Base-by-base conservation (phyloP, 306 rosid species). In the Adenanthera pavonina region DNA sequence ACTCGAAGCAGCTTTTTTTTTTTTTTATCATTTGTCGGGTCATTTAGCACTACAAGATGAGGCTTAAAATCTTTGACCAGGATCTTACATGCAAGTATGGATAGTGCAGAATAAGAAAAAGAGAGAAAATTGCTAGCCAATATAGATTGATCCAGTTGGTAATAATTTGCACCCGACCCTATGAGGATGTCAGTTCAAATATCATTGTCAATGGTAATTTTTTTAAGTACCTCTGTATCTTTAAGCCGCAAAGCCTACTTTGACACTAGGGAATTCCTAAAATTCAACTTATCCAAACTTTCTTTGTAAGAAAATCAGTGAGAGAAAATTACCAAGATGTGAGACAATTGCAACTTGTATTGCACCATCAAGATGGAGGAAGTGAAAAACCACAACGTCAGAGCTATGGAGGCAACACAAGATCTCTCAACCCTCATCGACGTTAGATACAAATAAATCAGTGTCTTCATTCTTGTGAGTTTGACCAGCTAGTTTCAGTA, bases 401-500 rank as follows among this genome's bases (percentile, higher is more conserved):
- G 59, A 16, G 59, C 59, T 17, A 16, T 6, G 5, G 59, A 20
- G 15, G 65, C 65, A 57, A 57, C 33, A 19, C 65, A 19, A 59
- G 38, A 16, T 13, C 65, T 19, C 46, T 69, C 69, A 77, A 35
- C 79, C 51, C 46, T 56, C 59, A 16, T 73, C 61, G 3, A n/a
- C 35, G 16, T 13, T 30, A 15, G 38, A 46, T 77, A 8, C 36
- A 74, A 36, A 57, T 25, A 60, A 4, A 13, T 8, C 19, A 60
- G 10, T 16, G 43, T 51, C 76, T 78, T 73, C 66, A 9, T 9
- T 52, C 65, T 33, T 38, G 11, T 46, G 69, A 80, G 25, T 54
- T 61, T 51, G 75, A 71, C 25, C 74, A 49, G 38, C 78, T 17
- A 62, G 54, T 52, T 81, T 85, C 59, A 85, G 17, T 40, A 81